Evolutionary conservation across 257 asterid species (phyloP), one percentile per base, ranked within the genome.

Genomic region (Orobanche coerulescens): DNA sequence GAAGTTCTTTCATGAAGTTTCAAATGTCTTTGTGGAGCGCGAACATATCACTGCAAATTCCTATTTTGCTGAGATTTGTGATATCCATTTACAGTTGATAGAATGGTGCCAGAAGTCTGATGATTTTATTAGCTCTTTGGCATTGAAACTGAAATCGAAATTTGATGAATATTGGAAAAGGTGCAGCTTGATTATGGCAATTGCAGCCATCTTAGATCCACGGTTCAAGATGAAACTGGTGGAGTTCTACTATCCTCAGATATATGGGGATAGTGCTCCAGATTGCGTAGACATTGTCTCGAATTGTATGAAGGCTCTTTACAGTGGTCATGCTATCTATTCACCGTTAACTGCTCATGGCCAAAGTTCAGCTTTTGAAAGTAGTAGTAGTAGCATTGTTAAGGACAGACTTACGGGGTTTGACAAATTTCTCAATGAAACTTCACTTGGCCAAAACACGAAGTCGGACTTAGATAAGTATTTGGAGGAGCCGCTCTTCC

Each of bases 141-240:
- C 98, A 16, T 68, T 86, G 75, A 85, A 84, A 62, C 71, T 92
- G 82, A 92, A 86, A 79, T 72, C 77, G 6, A 84, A 75, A 68
- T 92, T 92, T 68, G 98, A 92, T 43, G 95, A 88, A 15, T 92
- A 88, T 77, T 92, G 97, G 98, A 86, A 86, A 73, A 88, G 86
- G 73, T 88, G 98, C 82, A 92, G 98, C 82, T 76, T 92, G 83
- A 88, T 91, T 46, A 81, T 92, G 90, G 93, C 98, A n/a, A 77
- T 92, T 69, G 95, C 97, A 31, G 91, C 94, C 28, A 83, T 92
- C 72, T 74, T 92, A 72, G 98, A 88, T 70, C 98, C 98, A 0
- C 76, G 87, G 25, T 92, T 55, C 73, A 92, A 92, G 81, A 92
- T 88, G 98, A 83, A 80, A 62, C 72, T 86, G 62, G 97, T 92